Base-by-base conservation (phyloP, 2,329 filamentous ascomycete species). In the Diaporthe eres region DNA sequence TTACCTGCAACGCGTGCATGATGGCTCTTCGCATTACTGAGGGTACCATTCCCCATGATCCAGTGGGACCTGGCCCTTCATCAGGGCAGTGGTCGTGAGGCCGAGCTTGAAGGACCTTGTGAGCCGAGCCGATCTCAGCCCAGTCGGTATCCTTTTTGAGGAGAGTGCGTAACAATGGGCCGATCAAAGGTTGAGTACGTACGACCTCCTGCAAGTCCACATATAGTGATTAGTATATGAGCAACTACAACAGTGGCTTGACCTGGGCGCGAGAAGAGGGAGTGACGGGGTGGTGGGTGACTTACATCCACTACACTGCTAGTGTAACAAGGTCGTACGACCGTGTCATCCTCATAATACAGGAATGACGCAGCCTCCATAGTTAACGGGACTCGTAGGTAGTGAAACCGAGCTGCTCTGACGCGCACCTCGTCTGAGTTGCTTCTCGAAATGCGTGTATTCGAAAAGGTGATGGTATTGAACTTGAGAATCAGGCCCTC, bases 341-440 rank as follows among this genome's bases (percentile, higher is more conserved):
- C 58, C 12, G 58, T 17, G 13, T 13, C 58, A n/a, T 61, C 58
- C 13, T 61, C 37, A 13, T 61, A 61, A 25, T 61, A 61, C 37
- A 61, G n/a, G 13, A 42, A 61, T 25, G 58, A 15, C 22, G 58
- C 58, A 44, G 58, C 55, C 28, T 61, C 58, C 58, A 61, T 61
- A 13, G 58, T 61, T 4, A 61, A 61, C 1, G 58, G 58, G 12
- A 42, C 58, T 17, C 58, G 58, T 13, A 61, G 37, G n/a, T 28
- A 42, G 58, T 61, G 58, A 17, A 61, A 61, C 19, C n/a, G 58
- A 61, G 58, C 58, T 61, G 58, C 58, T 25, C 58, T 61, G n/a
- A 61, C 37, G 37, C 58, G 58, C 22, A 61, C 37, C 37, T 61
- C 37, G 3, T 61, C 37, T 12, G 37, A 42, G 37, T 61, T 42